Evolutionary conservation across 2,329 filamentous ascomycete genomes (phyloP), one percentile per base, ranked within the genome.

Genomic region (Pestalotiopsis sp.): DNA sequence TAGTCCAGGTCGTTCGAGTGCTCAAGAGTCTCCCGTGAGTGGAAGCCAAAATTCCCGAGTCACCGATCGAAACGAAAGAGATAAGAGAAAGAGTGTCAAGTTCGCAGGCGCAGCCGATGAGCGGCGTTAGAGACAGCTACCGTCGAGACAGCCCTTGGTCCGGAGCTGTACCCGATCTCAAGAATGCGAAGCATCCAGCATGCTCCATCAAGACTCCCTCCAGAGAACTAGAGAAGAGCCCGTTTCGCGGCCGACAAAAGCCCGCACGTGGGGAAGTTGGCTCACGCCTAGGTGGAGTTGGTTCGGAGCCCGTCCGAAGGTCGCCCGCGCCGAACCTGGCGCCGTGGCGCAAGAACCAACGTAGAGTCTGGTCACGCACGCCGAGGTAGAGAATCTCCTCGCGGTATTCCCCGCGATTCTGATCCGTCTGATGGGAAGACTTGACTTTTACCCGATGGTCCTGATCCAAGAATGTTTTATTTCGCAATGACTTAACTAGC

Each of bases 41-140:
- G 66, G 61, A 6, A 52, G 70, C 70, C 67, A 62, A 14, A 40
- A 40, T 3, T 31, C 36, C 40, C 73, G 80, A 66, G 72, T 75
- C 3, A 73, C 76, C 4, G 78, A 72, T 31, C 77, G 77, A 2
- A 76, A 75, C 1, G 85, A 86, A 61, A 78, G 87, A 68, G 89
- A 90, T 75, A 81, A 87, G 71, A 83, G 88, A 75, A 90, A 90
- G 83, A 90, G 88, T 71, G 89, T 91, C 73, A 91, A 91, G 80
- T 89, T 91, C 78, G 85, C 84, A 2, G 82, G 81, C 1, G 52
- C 71, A 41, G 56, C 72, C 17, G 82, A 80, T 41, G 78, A 78
- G 66, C 72, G 77, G 69, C 73, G 76, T 69, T 80, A 72, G 71
- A 23, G 17, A 61, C 66, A 23, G 59, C 59, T 38, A 40, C 45